Percentiles rank a stretch among this genome's conserved stretches.
Evolutionary conservation across 805 yeast species (phyloP).

Genomic region (Cyberlindnera petersonii): DNA sequence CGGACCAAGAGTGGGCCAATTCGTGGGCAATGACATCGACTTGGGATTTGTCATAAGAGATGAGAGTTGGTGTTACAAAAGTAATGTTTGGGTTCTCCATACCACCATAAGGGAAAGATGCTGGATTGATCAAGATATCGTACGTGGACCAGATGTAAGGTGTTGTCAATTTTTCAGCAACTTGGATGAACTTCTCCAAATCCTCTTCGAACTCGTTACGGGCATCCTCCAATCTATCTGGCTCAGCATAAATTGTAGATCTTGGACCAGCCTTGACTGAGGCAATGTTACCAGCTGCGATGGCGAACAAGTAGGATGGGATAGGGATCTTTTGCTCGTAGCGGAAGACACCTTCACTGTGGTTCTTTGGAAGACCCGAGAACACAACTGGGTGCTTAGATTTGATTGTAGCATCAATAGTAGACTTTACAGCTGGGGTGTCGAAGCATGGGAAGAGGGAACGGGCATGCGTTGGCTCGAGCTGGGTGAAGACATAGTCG

Average conservation of each 20-base stretch:
- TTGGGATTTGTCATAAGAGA: constrained; percentile 79
- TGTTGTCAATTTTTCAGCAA: constrained; percentile 74
- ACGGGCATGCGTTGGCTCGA: constrained; percentile 90
- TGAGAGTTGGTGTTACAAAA: constrained; percentile 84
- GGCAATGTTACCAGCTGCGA: constrained; percentile 77
- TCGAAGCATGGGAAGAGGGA: constrained; percentile 87
- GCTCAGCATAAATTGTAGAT: constrained; percentile 78
- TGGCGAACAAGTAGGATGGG: constrained; percentile 78
- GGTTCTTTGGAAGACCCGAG: constrained; percentile 52
- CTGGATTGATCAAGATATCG: constrained; percentile 76
- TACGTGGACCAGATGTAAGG: constrained; percentile 83
- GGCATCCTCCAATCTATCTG: constrained; percentile 59
- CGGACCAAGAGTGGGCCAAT: constrained; percentile 90
- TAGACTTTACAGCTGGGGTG: constrained; percentile 79
- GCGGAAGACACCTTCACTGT: constrained; percentile 32
- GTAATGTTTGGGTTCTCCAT: constrained; percentile 94
- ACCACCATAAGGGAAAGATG: constrained; percentile 83
- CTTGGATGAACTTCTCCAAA: constrained; percentile 70
- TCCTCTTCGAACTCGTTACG: constrained; percentile 78
- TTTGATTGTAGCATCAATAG: constrained; percentile 51
- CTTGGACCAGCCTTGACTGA: constrained; percentile 78
- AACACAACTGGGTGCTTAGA: constrained; percentile 70
- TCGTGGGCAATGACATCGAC: constrained; percentile 92
- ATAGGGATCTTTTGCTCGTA: constrained; percentile 79
- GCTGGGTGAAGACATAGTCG: constrained; percentile 67